Base-by-base conservation (phyloP, 2,329 filamentous ascomycete species). In the Aureobasidium sp. region DNA sequence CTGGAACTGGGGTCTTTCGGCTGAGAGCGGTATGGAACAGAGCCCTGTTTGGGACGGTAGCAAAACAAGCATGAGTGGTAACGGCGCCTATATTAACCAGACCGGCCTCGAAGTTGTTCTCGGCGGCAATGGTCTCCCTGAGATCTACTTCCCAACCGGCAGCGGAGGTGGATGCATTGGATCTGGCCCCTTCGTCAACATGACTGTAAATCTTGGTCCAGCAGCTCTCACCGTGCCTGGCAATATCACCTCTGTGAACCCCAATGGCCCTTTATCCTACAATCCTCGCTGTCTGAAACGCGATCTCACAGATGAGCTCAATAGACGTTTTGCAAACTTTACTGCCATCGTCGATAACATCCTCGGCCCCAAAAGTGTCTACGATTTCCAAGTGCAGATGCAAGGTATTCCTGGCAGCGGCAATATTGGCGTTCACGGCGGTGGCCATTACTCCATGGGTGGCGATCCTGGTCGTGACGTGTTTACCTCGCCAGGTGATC, bases 31-130 rank as follows among this genome's bases (percentile, higher is more conserved):
- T 20, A 63, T 61, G 17, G 41, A 63, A 37, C 74, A 75, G 44
- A 82, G 79, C 0, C 78, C 80, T 5, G 68, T 82, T 53, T 82
- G 84, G 57, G 81, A 84, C 65, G 82, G 82, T 46, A 78, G 75
- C 63, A 76, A 75, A 24, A 78, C 76, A n/a, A 72, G 75, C 29
- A 65, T 66, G 59, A 61, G 65, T 43, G 61, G 61, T 50, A 63
- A 66, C 39, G 65, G 65, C 20, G 60, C 36, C 2, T 59, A 64
- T 39, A 47, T 57, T 20, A 27, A 57, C 24, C 55, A 65, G 13
- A 29, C 59, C 7, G 62, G 61, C 17, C 53, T 61, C 37, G 43
- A 47, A 12, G 53, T 65, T 34, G 52, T 56, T 3, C 29, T 56
- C 2, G 63, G 59, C 4, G 34, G 46, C 27, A 61, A 51, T 27